These are phyloP conservation scores for Glarea lozoyensis DNA, from an alignment of 495 filamentous ascomycete species.

Conservation along the genomic window DNA sequence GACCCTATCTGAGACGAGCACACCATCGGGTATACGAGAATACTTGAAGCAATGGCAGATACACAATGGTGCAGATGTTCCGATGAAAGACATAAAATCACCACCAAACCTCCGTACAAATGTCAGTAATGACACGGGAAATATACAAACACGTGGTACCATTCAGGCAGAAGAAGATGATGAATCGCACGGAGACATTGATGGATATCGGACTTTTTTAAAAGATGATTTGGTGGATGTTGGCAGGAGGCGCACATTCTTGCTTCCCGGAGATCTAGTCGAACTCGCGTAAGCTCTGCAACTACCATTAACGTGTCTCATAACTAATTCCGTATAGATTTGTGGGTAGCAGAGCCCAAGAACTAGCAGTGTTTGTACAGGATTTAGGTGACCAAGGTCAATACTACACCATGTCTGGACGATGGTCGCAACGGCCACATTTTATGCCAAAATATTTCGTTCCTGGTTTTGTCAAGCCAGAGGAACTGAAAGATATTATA, in stretches of 20 bases:
- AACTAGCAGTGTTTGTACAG: constrained; percentile 62
- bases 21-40: too few species aligned
- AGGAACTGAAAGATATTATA: constrained; percentile 48
- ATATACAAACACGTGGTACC: too few species aligned
- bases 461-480: constrained; percentile 49
- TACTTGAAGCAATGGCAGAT: too few species aligned
- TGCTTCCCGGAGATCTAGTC: constrained; percentile 67
- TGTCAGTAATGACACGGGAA: too few species aligned
- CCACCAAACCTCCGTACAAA: too few species aligned
- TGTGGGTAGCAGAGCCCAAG: constrained; percentile 32
- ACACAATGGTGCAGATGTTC: too few species aligned
- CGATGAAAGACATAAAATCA: too few species aligned
- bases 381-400: constrained; percentile 53
- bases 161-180: constrained; percentile 24
- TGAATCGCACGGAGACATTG: constrained; percentile 25
- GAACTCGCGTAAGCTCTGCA: constrained; percentile 43
- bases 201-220: constrained; percentile 25
- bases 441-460: constrained; percentile 50
- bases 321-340: constrained; percentile 8
- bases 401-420: constrained; percentile 64
- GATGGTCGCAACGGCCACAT: constrained; percentile 52
- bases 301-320: not conserved
- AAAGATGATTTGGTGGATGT: constrained; percentile 32
- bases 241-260: constrained; percentile 22
- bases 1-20: too few species aligned